Percentiles rank a stretch among this genome's conserved stretches.
phyloP scores from a whole-genome alignment of 148 eudicot genomes.

The Salicornia ramosissima region DNA sequence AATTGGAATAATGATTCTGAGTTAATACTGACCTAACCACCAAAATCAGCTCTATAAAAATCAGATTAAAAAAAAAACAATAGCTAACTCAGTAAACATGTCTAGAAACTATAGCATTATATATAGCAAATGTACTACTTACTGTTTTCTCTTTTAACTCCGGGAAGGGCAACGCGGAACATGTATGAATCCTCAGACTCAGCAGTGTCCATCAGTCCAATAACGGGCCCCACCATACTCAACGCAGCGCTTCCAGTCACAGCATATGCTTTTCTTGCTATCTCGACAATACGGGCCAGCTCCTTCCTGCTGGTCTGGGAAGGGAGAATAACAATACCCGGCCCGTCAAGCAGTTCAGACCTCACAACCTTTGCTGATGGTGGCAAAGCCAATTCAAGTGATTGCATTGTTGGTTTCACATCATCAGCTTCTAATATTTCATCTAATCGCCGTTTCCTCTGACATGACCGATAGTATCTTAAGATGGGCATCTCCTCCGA shows the following conservation, averaged over 20 bases:
- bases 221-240: slow-evolving; percentile 57
- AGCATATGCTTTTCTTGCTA: slow-evolving; percentile 48
- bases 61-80: too few relatives aligned
- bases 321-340: slow-evolving; percentile 66
- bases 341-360: slow-evolving; percentile 32
- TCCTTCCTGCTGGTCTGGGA: slow-evolving; percentile 51
- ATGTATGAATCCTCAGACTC: slow-evolving; percentile 73
- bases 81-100: too few relatives aligned
- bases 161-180: slow-evolving; percentile 93
- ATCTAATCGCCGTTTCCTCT: slow-evolving; percentile 21
- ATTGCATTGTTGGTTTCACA: background rate
- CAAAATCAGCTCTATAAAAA: too few relatives aligned
- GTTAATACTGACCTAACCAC: too few relatives aligned
- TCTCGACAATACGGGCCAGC: slow-evolving; percentile 40
- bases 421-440: slow-evolving; percentile 14
- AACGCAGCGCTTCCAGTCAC: slow-evolving; percentile 74
- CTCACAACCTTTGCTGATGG: slow-evolving; percentile 22
- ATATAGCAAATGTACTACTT: slow-evolving; percentile 36
- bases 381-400: slow-evolving; percentile 20
- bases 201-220: slow-evolving; percentile 72
- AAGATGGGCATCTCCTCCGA: slow-evolving; percentile 26
- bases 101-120: too few relatives aligned
- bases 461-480: slow-evolving; percentile 18
- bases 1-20: too few relatives aligned
- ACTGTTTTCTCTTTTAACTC: slow-evolving; percentile 86